Conservation (phyloP, 768 basidiomycete genomes). For the Serendipita sp. region DNA sequence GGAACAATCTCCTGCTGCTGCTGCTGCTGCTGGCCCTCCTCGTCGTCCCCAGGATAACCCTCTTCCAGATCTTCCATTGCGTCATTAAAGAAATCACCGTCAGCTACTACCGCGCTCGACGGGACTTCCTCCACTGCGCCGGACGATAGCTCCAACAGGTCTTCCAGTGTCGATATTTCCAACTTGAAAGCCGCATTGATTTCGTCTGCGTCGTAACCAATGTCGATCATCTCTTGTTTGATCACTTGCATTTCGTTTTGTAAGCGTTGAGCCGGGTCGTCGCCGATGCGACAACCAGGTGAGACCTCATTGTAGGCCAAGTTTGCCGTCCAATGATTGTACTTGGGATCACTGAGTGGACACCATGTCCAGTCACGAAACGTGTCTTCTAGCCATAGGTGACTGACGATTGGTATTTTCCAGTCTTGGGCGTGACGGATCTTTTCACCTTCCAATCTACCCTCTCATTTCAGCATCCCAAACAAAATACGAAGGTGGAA, state of each 20-base stretch:
- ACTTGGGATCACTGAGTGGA: conserved; percentile 3
- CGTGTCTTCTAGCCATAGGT: conserved; percentile 84
- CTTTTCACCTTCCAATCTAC: conserved; percentile 36
- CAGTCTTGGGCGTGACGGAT: conserved; percentile 57
- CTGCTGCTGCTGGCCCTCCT: too few species aligned
- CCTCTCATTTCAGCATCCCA: conserved; percentile 23
- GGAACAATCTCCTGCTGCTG: too few species aligned
- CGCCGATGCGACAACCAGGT: background rate
- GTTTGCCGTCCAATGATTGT: background rate
- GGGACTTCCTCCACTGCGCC: too few species aligned
- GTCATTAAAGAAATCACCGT: too few species aligned
- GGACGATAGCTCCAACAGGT: too few species aligned
- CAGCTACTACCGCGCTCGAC: too few species aligned
- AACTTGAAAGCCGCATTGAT: background rate
- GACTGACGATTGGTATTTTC: conserved; percentile 78
- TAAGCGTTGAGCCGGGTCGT: background rate
- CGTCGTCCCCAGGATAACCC: too few species aligned
- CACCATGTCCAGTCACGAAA: conserved; percentile 54
- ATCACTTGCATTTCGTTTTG: background rate
- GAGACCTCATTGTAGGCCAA: background rate
- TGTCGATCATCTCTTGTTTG: background rate
- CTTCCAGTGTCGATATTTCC: background rate
- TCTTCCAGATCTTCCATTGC: too few species aligned
- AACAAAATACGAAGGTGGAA: too few species aligned
- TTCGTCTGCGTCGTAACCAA: background rate